Percentiles rank a stretch among this genome's conserved stretches.
phyloP scores from a whole-genome alignment of 2,329 filamentous ascomycete species.

The Aspergillus pseudoglaucus region DNA sequence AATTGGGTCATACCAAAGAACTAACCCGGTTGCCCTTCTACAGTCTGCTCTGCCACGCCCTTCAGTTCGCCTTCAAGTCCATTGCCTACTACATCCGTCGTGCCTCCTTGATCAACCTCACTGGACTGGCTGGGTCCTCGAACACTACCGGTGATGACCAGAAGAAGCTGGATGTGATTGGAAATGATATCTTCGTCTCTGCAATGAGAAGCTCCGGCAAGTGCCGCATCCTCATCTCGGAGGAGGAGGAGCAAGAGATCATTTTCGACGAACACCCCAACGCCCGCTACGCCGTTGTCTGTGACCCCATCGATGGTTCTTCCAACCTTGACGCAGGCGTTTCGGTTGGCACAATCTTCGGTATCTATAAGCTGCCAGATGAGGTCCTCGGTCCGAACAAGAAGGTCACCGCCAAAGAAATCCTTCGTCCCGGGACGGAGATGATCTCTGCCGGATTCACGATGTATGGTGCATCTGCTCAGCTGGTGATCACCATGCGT shows the following conservation, averaged over 20 bases:
- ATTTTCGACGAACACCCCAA: conserved; percentile 68
- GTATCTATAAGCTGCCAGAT: conserved; percentile 81
- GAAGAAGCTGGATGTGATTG: conserved; percentile 99
- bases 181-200: conserved; percentile 94
- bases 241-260: conserved; percentile 92
- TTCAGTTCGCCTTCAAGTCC: conserved; percentile 99
- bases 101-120: conserved; percentile 90
- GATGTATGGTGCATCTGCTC: conserved; percentile 97
- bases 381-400: conserved; percentile 44
- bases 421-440: conserved; percentile 83
- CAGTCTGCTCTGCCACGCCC: conserved; percentile 90
- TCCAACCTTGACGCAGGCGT: conserved; percentile 98
- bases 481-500: conserved; percentile 96
- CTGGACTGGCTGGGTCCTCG: conserved; percentile 85
- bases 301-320: conserved; percentile 95
- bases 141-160: conserved; percentile 97
- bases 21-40: background rate
- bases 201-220: conserved; percentile 91
- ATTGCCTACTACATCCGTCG: conserved; percentile 99
- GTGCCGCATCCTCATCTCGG: conserved; percentile 88
- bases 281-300: conserved; percentile 87
- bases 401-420: conserved; percentile 61
- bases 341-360: conserved; percentile 96
- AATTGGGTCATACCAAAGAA: background rate
- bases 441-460: conserved; percentile 95